Base-by-base conservation (phyloP, 176 grass and related monocot species). In the Carex kokanica region DNA sequence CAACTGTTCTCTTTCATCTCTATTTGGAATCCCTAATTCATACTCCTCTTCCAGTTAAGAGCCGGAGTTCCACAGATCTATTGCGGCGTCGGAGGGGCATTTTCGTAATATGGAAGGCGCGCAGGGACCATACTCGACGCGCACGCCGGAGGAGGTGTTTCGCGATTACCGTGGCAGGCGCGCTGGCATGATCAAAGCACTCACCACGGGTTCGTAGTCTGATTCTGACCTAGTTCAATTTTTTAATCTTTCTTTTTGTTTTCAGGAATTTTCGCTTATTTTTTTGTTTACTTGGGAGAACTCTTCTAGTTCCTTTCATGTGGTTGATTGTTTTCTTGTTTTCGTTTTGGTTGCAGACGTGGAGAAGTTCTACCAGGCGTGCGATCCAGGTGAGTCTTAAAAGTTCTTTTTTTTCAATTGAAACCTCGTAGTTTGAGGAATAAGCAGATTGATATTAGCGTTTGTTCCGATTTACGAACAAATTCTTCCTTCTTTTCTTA, bases 321-420 rank as follows among this genome's bases (percentile, higher is more conserved):
- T 31, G n/a, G 49, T 6, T 78, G 12, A 29, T 8, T 29, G 23
- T 29, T 31, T 74, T 8, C 23, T 81, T 83, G 7, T 13, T 73
- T 66, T 16, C 24, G 21, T 79, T 88, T 21, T 43, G 86, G 21
- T 80, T 88, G 94, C 83, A 97, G 94, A 97, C 85, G 91, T 97
- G 89, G 94, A 97, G 59, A 97, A 88, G 91, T 97, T 97, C 64
- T 97, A 82, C 90, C 85, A 94, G 91, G 89, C 89, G 27, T 97
- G 94, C 85, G 94, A 97, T 87, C 94, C 94, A 23, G 94, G 94
- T 97, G 67, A 92, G 87, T 88, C 67, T 51, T 20, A 0, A 32
- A 13, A 55, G 6, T 58, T 86, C 51, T 86, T 85, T 88, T 79
- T 89, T 78, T 31, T 87, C 84, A 75, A 64, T 86, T 81, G 5